A percentile compares a stretch with the other conserved stretches of the same genome.
Evolutionary conservation across 345 rosid genomes (phyloP).

Genomic region (Clarkia xantiana): DNA sequence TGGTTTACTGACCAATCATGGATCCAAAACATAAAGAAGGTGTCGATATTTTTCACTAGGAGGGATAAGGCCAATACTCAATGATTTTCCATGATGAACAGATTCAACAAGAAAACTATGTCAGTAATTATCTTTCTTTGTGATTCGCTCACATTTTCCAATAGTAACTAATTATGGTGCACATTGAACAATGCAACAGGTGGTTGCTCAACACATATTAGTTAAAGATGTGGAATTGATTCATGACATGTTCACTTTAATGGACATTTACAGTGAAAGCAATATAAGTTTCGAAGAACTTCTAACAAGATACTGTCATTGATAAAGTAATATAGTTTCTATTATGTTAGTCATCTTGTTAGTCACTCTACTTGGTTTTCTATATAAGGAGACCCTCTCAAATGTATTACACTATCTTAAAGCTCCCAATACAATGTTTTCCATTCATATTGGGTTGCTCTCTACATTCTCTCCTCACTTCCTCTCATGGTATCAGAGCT

Average conservation of each 20-base stretch:
- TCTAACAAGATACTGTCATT: too few relatives aligned
- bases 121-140: conserved; percentile 32
- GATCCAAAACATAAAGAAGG: conserved; percentile 88
- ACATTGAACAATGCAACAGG: conserved; percentile 35
- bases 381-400: too few relatives aligned
- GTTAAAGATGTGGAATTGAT: conserved; percentile 82
- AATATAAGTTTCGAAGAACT: conserved; percentile 66
- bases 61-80: conserved; percentile 82
- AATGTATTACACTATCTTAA: too few relatives aligned
- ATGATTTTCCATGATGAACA: conserved; percentile 90
- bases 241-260: conserved; percentile 72
- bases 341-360: too few relatives aligned
- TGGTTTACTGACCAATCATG: conserved; percentile 84
- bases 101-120: conserved; percentile 84
- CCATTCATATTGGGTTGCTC: too few relatives aligned
- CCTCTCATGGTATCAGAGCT: too few relatives aligned
- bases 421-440: too few relatives aligned
- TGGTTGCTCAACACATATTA: conserved; percentile 81
- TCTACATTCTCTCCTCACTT: too few relatives aligned
- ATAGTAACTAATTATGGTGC: too few relatives aligned
- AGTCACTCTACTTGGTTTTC: too few relatives aligned
- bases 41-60: conserved; percentile 92
- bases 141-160: conserved; percentile 4
- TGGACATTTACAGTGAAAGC: conserved; percentile 85
- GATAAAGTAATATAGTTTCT: too few relatives aligned